Evolutionary conservation across 148 eudicot species (phyloP).

Genomic region (Rhododendron williamsianum): DNA sequence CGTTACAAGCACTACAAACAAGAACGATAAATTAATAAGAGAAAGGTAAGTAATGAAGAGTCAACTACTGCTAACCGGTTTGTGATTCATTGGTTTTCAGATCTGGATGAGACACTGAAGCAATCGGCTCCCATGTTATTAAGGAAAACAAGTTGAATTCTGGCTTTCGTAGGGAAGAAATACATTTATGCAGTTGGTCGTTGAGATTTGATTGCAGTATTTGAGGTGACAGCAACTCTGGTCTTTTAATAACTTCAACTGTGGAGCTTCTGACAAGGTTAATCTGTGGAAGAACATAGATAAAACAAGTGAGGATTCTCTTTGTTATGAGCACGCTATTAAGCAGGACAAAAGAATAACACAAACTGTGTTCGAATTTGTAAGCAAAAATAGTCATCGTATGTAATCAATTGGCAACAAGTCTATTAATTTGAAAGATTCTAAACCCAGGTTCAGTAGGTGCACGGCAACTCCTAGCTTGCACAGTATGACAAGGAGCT

Average conservation of each 20-base stretch:
- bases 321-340: background rate
- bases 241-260: slow-evolving; percentile 37
- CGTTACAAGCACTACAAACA: background rate
- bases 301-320: background rate
- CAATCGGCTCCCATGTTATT: background rate
- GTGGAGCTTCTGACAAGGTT: slow-evolving; percentile 34
- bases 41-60: background rate
- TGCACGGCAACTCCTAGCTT: background rate
- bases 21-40: background rate
- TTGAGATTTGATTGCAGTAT: slow-evolving; percentile 29
- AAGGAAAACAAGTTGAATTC: slow-evolving; percentile 15
- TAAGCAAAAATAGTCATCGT: background rate
- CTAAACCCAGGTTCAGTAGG: background rate
- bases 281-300: slow-evolving; percentile 23
- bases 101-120: background rate
- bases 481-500: background rate
- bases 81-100: background rate
- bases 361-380: background rate
- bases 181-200: slow-evolving; percentile 35
- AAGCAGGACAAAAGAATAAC: background rate
- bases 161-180: slow-evolving; percentile 29
- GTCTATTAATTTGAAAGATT: background rate
- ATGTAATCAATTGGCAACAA: background rate
- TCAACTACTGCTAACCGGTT: background rate
- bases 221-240: slow-evolving; percentile 42